Base-by-base conservation (phyloP, 371 early-diverging fungal genomes). In the Entomophthora muscae region DNA sequence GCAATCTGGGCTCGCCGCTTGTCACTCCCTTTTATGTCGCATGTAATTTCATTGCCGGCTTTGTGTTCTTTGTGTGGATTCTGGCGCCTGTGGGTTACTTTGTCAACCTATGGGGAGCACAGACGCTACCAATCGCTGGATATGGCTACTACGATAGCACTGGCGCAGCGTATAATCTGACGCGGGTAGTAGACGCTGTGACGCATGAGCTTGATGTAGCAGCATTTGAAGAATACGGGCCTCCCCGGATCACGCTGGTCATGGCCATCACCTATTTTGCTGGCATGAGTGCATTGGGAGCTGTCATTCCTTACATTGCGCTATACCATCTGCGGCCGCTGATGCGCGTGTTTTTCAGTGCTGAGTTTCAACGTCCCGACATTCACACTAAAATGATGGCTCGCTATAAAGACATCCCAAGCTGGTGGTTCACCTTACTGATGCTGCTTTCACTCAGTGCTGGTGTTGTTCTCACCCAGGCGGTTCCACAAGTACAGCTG, bases 351-450 rank as follows among this genome's bases (percentile, higher is more conserved):
- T n/a, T n/a, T n/a, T n/a, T n/a, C n/a, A n/a, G n/a, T n/a, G n/a
- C n/a, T n/a, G n/a, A n/a, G n/a, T n/a, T n/a, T n/a, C n/a, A n/a
- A n/a, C n/a, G n/a, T n/a, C 67, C 78, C 70, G 66, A 77, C 75
- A 63, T 83, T 68, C 69, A 76, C 61, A 65, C 60, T 67, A 73
- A 59, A 72, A 74, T 66, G 70, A 76, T 76, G 85, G 69, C 68
- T 13, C 22, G 32, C 1, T 82, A 80, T 61, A 66, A 68, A 32
- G 77, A 84, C 69, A 81, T 88, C 26, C 90, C 90, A 1, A 72
- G 73, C 52, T 83, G 82, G 83, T 88, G 90, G 90, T 88, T 88
- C n/a, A n/a, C n/a, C n/a, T n/a, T n/a, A n/a, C n/a, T n/a, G n/a
- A n/a, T n/a, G n/a, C n/a, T n/a, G n/a, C n/a, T n/a, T n/a, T n/a